Evolutionary conservation across 805 yeast species (phyloP), one percentile per base, ranked within the genome.

Genomic region (Spathaspora passalidarum): DNA sequence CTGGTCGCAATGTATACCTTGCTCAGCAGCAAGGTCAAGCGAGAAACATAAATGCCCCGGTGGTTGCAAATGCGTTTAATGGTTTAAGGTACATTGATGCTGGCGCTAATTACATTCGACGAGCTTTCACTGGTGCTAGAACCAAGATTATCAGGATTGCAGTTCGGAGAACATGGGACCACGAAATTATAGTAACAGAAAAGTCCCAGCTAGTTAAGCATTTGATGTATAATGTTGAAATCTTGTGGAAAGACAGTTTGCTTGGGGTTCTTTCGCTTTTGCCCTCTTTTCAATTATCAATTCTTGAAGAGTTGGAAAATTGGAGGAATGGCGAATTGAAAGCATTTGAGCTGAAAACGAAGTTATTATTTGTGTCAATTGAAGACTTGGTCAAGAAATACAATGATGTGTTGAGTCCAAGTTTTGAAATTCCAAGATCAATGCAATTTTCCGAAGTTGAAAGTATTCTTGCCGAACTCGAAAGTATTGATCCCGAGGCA

Each of bases 81-180:
- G 34, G 34, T n/a, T 29, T 25, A 3, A n/a, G 9, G 13, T 7
- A 10, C 3, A 3, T 29, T 4, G 17, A 13, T 11, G 14, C 3
- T 29, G 16, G 34, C 6, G 34, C 3, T n/a, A 13, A 14, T 6
- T 29, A 29, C 16, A n/a, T 29, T 7, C 16, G 34, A 4, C 34
- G 16, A 22, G 34, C 10, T 29, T 7, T 29, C 14, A n/a, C 34
- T n/a, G 5, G n/a, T 10, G 13, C 55, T 5, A 40, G 43, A 18
- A 43, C 45, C 14, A 53, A 49, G 19, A 20, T 59, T 11, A 45
- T 59, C 6, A 19, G 19, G 5, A 29, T 45, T 21, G 51, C 50
- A 4, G 57, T 62, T 3, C 38, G 35, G 8, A 48, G 68, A 42
- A 50, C 54, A 9, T 43, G 63, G 19, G 68, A 61, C 23, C 62